Conservation (phyloP, 2,329 filamentous ascomycete genomes). For the Sarocladium strictum region DNA sequence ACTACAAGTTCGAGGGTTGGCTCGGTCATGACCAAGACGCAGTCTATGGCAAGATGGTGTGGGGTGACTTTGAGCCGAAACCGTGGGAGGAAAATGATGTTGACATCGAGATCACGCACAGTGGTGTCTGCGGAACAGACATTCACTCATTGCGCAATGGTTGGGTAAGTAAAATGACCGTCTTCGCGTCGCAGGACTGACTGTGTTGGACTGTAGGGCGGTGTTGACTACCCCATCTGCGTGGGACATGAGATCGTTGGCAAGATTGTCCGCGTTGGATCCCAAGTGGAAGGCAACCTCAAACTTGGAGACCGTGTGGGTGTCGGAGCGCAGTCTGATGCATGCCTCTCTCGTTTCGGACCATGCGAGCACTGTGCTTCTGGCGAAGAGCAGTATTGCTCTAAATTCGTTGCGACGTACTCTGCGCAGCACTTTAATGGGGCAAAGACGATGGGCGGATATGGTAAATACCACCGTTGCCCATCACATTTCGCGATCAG, state of each 20-base stretch:
- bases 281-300: constrained; percentile 38
- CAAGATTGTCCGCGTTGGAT: constrained; percentile 47
- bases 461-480: constrained; percentile 28
- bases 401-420: constrained; percentile 41
- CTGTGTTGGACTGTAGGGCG: constrained; percentile 9
- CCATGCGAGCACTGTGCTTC: constrained; percentile 34
- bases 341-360: constrained; percentile 36
- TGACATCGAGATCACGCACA: constrained; percentile 59
- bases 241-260: constrained; percentile 65
- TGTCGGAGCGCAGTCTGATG: constrained; percentile 53
- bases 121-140: constrained; percentile 58
- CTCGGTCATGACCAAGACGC: constrained; percentile 33
- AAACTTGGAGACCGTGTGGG: constrained; percentile 58
- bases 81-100: constrained; percentile 57
- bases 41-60: constrained; percentile 44
- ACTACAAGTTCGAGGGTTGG: constrained; percentile 47
- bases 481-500: constrained; percentile 42
- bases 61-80: constrained; percentile 53
- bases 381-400: constrained; percentile 37
- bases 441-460: constrained; percentile 34
- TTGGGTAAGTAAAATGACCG: constrained; percentile 26
- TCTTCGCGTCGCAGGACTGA: background rate
- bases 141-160: constrained; percentile 49
- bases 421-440: constrained; percentile 22
- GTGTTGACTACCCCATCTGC: constrained; percentile 36